Percentiles rank a stretch among this genome's conserved stretches.
phyloP scores from a whole-genome alignment of 2,329 filamentous ascomycete genomes.

The Aspergillus ruber region DNA sequence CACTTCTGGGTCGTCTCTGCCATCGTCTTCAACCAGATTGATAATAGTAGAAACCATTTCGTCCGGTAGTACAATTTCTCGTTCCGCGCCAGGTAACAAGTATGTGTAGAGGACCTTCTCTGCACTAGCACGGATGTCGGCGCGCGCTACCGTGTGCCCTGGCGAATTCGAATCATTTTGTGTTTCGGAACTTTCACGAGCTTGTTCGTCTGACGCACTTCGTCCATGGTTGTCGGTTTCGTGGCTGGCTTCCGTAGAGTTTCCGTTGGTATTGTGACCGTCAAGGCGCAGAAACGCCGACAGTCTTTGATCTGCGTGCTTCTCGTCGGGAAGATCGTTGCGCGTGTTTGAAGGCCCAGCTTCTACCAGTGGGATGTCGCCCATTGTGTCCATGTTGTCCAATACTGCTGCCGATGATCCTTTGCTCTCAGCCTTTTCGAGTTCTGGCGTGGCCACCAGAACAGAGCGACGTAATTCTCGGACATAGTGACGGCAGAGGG shows the following conservation, averaged over 20 bases:
- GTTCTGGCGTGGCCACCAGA: slow-evolving; percentile 84
- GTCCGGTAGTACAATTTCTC: slow-evolving; percentile 89
- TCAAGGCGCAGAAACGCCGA: slow-evolving; percentile 75
- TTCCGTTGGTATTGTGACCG: slow-evolving; percentile 36
- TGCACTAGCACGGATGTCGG: slow-evolving; percentile 85
- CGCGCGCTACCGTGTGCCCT: slow-evolving; percentile 73
- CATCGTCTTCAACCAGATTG: slow-evolving; percentile 78
- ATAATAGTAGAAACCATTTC: slow-evolving; percentile 82
- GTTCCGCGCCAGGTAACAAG: slow-evolving; percentile 85
- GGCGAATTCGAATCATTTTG: slow-evolving; percentile 76
- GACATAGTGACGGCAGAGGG: slow-evolving; percentile 89
- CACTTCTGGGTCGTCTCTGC: slow-evolving; percentile 90
- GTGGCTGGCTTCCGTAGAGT: slow-evolving; percentile 51
- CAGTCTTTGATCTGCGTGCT: slow-evolving; percentile 78
- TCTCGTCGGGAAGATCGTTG: slow-evolving; percentile 58
- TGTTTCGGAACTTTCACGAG: slow-evolving; percentile 53
- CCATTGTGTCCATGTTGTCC: slow-evolving; percentile 63
- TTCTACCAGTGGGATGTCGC: slow-evolving; percentile 47
- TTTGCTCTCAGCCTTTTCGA: slow-evolving; percentile 74
- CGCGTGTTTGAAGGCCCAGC: slow-evolving; percentile 51
- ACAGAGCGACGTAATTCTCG: slow-evolving; percentile 90
- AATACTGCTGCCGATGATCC: slow-evolving; percentile 75
- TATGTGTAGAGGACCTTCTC: slow-evolving; percentile 99
- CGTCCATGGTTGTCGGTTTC: slow-evolving; percentile 41
- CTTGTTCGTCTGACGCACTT: slow-evolving; percentile 40